Percentiles rank a stretch among this genome's conserved stretches.
phyloP scores from a whole-genome alignment of 1,284 basidiomycete species.

The Leccinum huronense region DNA sequence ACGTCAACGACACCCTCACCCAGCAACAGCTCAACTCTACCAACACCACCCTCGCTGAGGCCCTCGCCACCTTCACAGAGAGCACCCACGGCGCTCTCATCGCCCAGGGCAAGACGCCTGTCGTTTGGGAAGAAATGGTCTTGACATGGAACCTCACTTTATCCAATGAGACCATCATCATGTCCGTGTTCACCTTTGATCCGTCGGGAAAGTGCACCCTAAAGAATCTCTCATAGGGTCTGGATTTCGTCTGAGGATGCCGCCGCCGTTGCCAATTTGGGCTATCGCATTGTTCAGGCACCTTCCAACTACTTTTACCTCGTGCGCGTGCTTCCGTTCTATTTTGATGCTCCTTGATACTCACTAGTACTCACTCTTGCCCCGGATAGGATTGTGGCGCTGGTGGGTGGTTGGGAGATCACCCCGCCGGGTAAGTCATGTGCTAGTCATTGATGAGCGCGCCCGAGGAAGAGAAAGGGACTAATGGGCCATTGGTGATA shows the following conservation, averaged over 20 bases:
- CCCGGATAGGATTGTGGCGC: slow-evolving; percentile 69
- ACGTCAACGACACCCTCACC: slow-evolving; percentile 49
- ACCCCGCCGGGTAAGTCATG: slow-evolving; percentile 40
- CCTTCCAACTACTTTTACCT: slow-evolving; percentile 78
- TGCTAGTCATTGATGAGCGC: background rate
- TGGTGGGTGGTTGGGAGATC: slow-evolving; percentile 74
- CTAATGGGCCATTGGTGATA: slow-evolving; percentile 12
- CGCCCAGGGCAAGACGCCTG: slow-evolving; percentile 53
- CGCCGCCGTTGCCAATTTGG: slow-evolving; percentile 54
- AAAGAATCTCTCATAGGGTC: slow-evolving; percentile 41
- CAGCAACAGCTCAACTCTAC: slow-evolving; percentile 43
- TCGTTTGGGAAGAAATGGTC: slow-evolving; percentile 76
- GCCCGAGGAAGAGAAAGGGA: background rate
- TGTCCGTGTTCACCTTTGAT: slow-evolving; percentile 37
- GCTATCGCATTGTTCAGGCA: slow-evolving; percentile 64
- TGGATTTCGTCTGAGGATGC: slow-evolving; percentile 72
- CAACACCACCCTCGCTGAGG: slow-evolving; percentile 48
- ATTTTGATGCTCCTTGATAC: slow-evolving; percentile 6
- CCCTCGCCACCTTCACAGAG: slow-evolving; percentile 52
- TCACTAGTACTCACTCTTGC: slow-evolving; percentile 6
- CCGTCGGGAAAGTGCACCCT: background rate
- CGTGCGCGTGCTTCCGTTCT: slow-evolving; percentile 41
- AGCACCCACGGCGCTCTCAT: slow-evolving; percentile 50
- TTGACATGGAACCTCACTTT: slow-evolving; percentile 63
- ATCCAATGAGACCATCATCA: slow-evolving; percentile 65